phyloP scores from a whole-genome alignment of 2,329 filamentous ascomycete genomes.

The Neopestalotiopsis sp. region DNA sequence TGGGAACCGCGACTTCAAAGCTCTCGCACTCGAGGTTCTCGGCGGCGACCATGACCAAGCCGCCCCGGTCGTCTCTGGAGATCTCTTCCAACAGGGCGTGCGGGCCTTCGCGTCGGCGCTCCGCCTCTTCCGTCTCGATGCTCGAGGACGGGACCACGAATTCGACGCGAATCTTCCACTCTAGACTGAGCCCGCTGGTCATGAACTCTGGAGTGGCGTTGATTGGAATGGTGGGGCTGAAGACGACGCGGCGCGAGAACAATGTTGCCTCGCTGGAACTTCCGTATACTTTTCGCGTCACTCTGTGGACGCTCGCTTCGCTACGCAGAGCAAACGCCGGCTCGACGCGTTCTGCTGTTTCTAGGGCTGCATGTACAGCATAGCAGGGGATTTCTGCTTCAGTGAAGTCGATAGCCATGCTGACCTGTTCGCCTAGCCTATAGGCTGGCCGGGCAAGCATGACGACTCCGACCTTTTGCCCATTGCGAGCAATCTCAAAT shows the following conservation, averaged over 20 bases:
- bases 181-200: slow-evolving; percentile 84
- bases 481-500: slow-evolving; percentile 93
- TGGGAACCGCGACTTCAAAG: slow-evolving; percentile 86
- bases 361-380: slow-evolving; percentile 81
- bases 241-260: slow-evolving; percentile 79
- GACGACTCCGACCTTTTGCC: slow-evolving; percentile 88
- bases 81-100: slow-evolving; percentile 78
- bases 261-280: slow-evolving; percentile 82
- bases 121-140: slow-evolving; percentile 23
- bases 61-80: slow-evolving; percentile 78
- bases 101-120: slow-evolving; percentile 32
- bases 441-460: slow-evolving; percentile 89
- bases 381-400: slow-evolving; percentile 82
- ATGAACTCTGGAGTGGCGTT: slow-evolving; percentile 89
- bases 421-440: slow-evolving; percentile 85
- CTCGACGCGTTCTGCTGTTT: slow-evolving; percentile 86
- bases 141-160: slow-evolving; percentile 79
- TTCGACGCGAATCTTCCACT: slow-evolving; percentile 90
- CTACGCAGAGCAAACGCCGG: slow-evolving; percentile 82
- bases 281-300: slow-evolving; percentile 82
- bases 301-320: slow-evolving; percentile 82
- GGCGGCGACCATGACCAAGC: slow-evolving; percentile 74
- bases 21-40: slow-evolving; percentile 84
- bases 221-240: slow-evolving; percentile 82
- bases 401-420: slow-evolving; percentile 83